These are phyloP conservation scores for Arthrobotrys pseudoclavata DNA, from an alignment of 2,329 filamentous ascomycete genomes.

Conservation along the genomic window DNA sequence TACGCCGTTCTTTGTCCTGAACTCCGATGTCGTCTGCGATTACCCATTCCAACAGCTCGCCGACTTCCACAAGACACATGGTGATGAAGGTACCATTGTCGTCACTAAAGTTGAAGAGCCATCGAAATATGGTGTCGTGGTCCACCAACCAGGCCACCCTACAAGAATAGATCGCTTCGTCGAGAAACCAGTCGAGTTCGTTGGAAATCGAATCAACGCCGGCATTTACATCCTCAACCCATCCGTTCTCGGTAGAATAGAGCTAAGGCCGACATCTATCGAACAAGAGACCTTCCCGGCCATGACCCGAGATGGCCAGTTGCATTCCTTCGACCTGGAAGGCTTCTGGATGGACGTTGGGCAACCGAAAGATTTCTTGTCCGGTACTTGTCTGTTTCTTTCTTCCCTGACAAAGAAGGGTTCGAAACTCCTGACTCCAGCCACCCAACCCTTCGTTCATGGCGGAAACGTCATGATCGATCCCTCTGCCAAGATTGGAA, in stretches of 20 bases:
- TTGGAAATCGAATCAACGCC: constrained; percentile 98
- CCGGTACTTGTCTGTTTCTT: constrained; percentile 95
- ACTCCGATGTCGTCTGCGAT: constrained; percentile 98
- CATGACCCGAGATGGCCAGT: constrained; percentile 87
- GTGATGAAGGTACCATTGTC: constrained; percentile 95
- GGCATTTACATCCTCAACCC: constrained; percentile 99
- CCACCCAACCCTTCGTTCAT: constrained; percentile 83
- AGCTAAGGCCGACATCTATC: constrained; percentile 95
- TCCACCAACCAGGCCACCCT: constrained; percentile 92
- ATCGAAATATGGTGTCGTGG: constrained; percentile 98
- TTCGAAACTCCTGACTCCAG: constrained; percentile 83
- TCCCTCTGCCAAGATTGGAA: constrained; percentile 93
- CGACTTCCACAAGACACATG: constrained; percentile 91
- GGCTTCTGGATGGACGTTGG: constrained; percentile 99
- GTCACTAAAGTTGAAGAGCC: constrained; percentile 99
- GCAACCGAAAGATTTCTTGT: constrained; percentile 98
- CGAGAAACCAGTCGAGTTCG: constrained; percentile 98
- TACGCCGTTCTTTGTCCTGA: constrained; percentile 95
- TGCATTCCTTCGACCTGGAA: constrained; percentile 96
- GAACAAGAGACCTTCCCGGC: constrained; percentile 99
- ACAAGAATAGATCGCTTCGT: constrained; percentile 98
- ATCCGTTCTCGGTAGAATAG: constrained; percentile 88
- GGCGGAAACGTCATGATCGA: constrained; percentile 97
- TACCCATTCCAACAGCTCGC: constrained; percentile 93
- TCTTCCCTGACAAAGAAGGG: constrained; percentile 90